phyloP scores from a whole-genome alignment of 139 green algal species.

The Bryopsis sp. region DNA sequence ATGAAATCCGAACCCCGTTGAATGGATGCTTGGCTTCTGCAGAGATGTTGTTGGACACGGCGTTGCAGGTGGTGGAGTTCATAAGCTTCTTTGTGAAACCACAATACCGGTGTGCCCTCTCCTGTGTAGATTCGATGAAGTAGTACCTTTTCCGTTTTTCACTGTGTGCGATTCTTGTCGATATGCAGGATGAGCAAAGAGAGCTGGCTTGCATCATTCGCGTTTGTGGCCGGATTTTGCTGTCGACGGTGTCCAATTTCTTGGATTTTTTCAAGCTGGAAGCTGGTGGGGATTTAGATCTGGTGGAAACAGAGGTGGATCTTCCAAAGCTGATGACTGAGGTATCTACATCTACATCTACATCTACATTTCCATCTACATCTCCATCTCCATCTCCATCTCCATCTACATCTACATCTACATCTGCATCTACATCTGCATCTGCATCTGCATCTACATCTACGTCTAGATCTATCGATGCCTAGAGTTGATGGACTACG shows the following conservation, averaged over 20 bases:
- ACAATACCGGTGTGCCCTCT: background rate
- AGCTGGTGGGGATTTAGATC: slow-evolving; percentile 18
- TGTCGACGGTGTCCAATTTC: slow-evolving; percentile 78
- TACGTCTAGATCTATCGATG: no score
- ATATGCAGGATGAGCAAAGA: slow-evolving; percentile 52
- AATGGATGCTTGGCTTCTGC: slow-evolving; percentile 77
- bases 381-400: no score
- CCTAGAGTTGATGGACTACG: no score
- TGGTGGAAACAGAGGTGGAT: background rate
- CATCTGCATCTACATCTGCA: no score
- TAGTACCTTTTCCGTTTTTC: background rate
- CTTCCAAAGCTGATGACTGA: background rate
- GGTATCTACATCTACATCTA: no score
- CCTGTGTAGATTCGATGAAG: background rate
- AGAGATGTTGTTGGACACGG: slow-evolving; percentile 80
- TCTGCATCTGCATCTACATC: no score
- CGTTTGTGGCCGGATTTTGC: slow-evolving; percentile 64
- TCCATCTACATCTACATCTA: no score
- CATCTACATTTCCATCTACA: no score
- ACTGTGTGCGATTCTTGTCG: background rate
- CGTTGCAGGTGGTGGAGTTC: slow-evolving; percentile 29
- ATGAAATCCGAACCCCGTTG: slow-evolving; percentile 67
- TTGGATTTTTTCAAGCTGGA: slow-evolving; percentile 86
- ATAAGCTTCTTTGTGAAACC: background rate
- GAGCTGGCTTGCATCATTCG: slow-evolving; percentile 75